Conservation (phyloP, 176 grass and related monocot species). For the Carex littledalei region DNA sequence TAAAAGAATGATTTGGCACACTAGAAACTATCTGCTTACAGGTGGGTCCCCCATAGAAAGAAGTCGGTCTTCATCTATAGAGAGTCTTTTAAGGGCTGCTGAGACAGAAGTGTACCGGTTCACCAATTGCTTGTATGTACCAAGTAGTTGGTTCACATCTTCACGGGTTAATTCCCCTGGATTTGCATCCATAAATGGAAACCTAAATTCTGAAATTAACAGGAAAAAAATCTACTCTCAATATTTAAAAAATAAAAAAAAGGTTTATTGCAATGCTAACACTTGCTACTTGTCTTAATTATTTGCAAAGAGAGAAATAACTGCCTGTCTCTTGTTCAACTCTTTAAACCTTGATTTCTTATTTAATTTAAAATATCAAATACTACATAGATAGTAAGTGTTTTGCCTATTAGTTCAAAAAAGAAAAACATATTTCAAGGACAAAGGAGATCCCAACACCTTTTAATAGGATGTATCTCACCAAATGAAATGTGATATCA, state of each 20-base stretch:
- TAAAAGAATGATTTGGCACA: too few relatives aligned
- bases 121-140: constrained; percentile 56
- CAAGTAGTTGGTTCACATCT: constrained; percentile 63
- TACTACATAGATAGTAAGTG: too few relatives aligned
- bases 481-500: too few relatives aligned
- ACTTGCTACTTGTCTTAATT: not conserved
- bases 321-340: not conserved
- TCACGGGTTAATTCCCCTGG: constrained; percentile 38
- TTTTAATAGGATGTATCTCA: too few relatives aligned
- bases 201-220: constrained; percentile 33
- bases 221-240: not conserved
- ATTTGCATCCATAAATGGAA: constrained; percentile 69
- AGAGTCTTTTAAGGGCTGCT: constrained; percentile 53
- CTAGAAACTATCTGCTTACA: not conserved
- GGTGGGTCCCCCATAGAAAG: not conserved
- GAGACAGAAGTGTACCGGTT: constrained; percentile 49
- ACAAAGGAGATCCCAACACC: too few relatives aligned
- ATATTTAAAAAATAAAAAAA: not conserved
- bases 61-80: constrained; percentile 58
- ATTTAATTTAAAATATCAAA: too few relatives aligned
- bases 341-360: too few relatives aligned
- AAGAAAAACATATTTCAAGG: too few relatives aligned
- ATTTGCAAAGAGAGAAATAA: not conserved
- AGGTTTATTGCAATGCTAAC: not conserved
- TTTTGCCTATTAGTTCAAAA: too few relatives aligned